Conservation (phyloP, 371 early-diverging fungal species). For the Syncephalastrum racemosum region DNA sequence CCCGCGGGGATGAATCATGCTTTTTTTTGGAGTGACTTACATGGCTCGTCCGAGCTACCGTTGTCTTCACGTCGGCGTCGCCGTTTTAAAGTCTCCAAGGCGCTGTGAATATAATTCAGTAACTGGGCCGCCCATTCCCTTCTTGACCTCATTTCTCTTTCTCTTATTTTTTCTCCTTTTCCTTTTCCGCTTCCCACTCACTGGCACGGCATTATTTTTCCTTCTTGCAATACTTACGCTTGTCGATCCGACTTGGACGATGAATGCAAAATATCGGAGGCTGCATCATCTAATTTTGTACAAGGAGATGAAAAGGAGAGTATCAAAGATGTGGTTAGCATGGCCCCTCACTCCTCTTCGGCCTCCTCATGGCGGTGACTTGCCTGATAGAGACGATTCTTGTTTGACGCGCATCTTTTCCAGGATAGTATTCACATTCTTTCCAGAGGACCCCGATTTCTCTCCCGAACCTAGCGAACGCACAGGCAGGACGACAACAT, state of each 20-base stretch:
- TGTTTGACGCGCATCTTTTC: slow-evolving; percentile 36
- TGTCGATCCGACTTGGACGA: slow-evolving; percentile 29
- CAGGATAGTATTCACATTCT: slow-evolving; percentile 24
- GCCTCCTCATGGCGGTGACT: slow-evolving; percentile 3
- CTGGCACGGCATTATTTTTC: not conserved
- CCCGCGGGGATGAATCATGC: not conserved
- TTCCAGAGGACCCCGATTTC: slow-evolving; percentile 14
- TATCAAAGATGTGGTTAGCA: too few relatives aligned
- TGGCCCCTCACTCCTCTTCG: not conserved
- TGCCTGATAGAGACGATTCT: slow-evolving; percentile 19
- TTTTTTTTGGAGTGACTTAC: too few relatives aligned
- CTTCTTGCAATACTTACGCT: slow-evolving; percentile 27
- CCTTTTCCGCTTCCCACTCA: not conserved
- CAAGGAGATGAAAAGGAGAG: not conserved
- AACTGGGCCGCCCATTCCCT: not conserved
- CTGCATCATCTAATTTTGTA: slow-evolving; percentile 5
- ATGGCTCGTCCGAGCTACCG: slow-evolving; percentile 17
- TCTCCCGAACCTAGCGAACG: too few relatives aligned
- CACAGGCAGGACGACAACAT: too few relatives aligned
- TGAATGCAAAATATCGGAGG: slow-evolving; percentile 3
- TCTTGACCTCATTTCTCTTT: too few relatives aligned
- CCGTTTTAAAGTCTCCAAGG: slow-evolving; percentile 23
- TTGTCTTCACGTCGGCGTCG: slow-evolving; percentile 33
- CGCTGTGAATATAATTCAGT: slow-evolving; percentile 12
- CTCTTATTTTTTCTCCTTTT: too few relatives aligned